phyloP scores from a whole-genome alignment of 192 early-diverging fungal genomes.

The Pecoramyces ruminantium region DNA sequence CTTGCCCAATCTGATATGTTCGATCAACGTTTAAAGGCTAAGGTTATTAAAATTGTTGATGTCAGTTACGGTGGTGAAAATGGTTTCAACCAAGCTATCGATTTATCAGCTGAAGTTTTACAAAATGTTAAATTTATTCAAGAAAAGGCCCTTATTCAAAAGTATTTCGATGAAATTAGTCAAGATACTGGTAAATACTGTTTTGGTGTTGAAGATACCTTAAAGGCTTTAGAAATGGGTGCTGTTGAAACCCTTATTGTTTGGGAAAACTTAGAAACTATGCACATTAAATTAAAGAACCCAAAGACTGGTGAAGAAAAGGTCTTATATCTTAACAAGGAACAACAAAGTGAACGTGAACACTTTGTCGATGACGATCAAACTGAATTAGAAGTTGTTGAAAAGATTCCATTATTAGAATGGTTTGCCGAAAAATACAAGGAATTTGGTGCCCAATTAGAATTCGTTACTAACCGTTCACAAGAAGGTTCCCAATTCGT shows the following conservation, averaged over 20 bases:
- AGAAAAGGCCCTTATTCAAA: constrained; percentile 90
- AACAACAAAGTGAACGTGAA: constrained; percentile 63
- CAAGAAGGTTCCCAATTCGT: constrained; percentile 96
- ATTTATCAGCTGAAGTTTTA: constrained; percentile 73
- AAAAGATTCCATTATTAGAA: constrained; percentile 72
- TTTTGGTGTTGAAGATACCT: constrained; percentile 89
- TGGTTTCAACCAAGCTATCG: constrained; percentile 97
- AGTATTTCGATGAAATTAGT: constrained; percentile 96
- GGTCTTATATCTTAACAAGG: constrained; percentile 60
- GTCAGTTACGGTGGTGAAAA: constrained; percentile 99
- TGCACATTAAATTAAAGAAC: constrained; percentile 63
- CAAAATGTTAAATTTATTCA: constrained; percentile 97
- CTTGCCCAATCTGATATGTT: constrained; percentile 88
- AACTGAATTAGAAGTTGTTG: constrained; percentile 65
- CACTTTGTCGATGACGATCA: constrained; percentile 53
- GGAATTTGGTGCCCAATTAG: constrained; percentile 81
- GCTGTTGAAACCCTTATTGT: constrained; percentile 98
- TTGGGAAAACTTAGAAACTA: constrained; percentile 83
- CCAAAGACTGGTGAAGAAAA: constrained; percentile 43
- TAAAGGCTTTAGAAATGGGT: constrained; percentile 88
- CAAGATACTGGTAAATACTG: constrained; percentile 90
- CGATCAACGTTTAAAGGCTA: constrained; percentile 74
- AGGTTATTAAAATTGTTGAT: constrained; percentile 86
- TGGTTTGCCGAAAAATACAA: constrained; percentile 98
- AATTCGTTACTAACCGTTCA: constrained; percentile 91